These are phyloP conservation scores for Candida stauntonica DNA, from an alignment of 805 yeast species.

Conservation along the genomic window DNA sequence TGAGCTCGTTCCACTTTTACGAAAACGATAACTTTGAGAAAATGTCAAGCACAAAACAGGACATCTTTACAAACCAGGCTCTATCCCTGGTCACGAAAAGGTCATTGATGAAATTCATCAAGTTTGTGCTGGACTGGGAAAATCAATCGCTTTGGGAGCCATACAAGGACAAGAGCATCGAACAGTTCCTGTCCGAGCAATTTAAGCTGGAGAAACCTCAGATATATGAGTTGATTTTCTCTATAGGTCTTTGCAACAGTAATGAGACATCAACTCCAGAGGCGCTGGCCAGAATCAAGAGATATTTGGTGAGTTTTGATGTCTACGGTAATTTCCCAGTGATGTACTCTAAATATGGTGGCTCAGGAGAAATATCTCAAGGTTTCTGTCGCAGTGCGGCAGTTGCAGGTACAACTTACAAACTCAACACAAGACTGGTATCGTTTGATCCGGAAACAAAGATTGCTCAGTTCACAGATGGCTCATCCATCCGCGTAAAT, in stretches of 20 bases:
- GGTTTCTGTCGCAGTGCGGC: slow-evolving; percentile 98
- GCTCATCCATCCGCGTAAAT: slow-evolving; percentile 64
- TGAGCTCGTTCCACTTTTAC: slow-evolving; percentile 87
- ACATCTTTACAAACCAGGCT: slow-evolving; percentile 85
- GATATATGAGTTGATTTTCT: slow-evolving; percentile 75
- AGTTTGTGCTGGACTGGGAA: slow-evolving; percentile 76
- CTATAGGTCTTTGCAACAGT: slow-evolving; percentile 75
- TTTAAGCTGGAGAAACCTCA: slow-evolving; percentile 74
- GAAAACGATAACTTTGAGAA: slow-evolving; percentile 89
- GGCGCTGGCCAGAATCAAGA: slow-evolving; percentile 75
- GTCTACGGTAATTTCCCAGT: slow-evolving; percentile 95
- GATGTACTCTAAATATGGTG: slow-evolving; percentile 87
- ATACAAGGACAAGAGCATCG: slow-evolving; percentile 53
- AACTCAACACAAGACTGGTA: slow-evolving; percentile 62
- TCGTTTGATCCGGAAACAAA: slow-evolving; percentile 64
- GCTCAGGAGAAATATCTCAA: slow-evolving; percentile 93
- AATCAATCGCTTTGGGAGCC: slow-evolving; percentile 51
- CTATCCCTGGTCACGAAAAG: slow-evolving; percentile 74
- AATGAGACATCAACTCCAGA: slow-evolving; percentile 59
- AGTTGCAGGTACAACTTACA: slow-evolving; percentile 94
- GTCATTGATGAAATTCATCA: slow-evolving; percentile 83
- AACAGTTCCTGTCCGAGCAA: slow-evolving; percentile 52
- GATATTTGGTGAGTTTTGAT: slow-evolving; percentile 81
- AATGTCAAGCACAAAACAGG: slow-evolving; percentile 83
- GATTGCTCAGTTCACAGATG: slow-evolving; percentile 71